Percentiles rank a stretch among this genome's conserved stretches.
Evolutionary conservation across 805 yeast species (phyloP).

Genomic region (Candida taoyuanica): DNA sequence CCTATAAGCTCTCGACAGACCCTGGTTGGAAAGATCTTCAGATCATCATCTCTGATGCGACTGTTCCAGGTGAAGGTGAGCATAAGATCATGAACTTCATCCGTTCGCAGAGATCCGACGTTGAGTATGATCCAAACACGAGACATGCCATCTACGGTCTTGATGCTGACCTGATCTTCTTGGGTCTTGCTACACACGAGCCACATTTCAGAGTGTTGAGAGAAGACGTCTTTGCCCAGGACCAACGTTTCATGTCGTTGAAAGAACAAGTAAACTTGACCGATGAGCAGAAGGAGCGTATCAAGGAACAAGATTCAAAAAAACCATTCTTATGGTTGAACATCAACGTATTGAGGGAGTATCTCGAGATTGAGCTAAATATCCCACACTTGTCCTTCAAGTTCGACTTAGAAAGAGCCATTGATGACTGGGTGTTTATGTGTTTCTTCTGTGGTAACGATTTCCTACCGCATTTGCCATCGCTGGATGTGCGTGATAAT

Average conservation of each 20-base stretch:
- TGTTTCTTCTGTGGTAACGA: conserved; percentile 99
- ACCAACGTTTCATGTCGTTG: conserved; percentile 35
- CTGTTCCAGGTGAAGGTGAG: conserved; percentile 98
- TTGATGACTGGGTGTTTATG: conserved; percentile 98
- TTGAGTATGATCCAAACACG: conserved; percentile 87
- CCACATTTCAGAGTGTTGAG: conserved; percentile 92
- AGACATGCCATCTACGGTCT: conserved; percentile 95
- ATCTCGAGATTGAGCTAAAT: conserved; percentile 73
- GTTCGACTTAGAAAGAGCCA: conserved; percentile 89
- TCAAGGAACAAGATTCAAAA: conserved; percentile 35
- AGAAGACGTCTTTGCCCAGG: conserved; percentile 92
- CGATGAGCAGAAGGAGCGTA: conserved; percentile 45
- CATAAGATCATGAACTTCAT: conserved; percentile 96
- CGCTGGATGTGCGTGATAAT: conserved; percentile 90
- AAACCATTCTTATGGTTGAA: conserved; percentile 96
- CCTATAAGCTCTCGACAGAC: conserved; percentile 82
- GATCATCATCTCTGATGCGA: conserved; percentile 84
- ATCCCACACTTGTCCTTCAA: conserved; percentile 66
- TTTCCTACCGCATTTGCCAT: conserved; percentile 94
- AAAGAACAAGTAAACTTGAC: conserved; percentile 53
- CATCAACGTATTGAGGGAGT: conserved; percentile 81
- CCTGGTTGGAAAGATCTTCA: conserved; percentile 78
- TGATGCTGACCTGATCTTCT: conserved; percentile 95
- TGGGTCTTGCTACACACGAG: conserved; percentile 96
- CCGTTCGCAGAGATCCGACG: conserved; percentile 82